Base-by-base conservation (phyloP, 2,329 filamentous ascomycete species). In the Scopulariopsis brevicaulis region DNA sequence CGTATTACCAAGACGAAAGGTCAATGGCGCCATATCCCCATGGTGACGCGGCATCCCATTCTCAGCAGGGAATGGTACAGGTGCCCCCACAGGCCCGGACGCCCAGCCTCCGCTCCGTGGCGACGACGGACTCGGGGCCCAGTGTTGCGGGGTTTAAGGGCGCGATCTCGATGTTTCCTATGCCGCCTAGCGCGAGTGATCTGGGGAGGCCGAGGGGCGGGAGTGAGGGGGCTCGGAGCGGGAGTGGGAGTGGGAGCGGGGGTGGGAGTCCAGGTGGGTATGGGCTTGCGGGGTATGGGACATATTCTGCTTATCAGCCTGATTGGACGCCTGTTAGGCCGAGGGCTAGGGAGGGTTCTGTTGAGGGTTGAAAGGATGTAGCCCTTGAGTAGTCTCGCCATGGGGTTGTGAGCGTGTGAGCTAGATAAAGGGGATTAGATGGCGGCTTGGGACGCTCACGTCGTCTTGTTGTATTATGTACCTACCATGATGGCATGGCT, bases 281-380 rank as follows among this genome's bases (percentile, higher is more conserved):
- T 15, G 25, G 10, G 24, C 6, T 14, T 18, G 5, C 1, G 24
- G 25, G 24, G 22, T 53, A 32, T 10, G 51, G 51, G 51, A 34
- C 24, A 8, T 8, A 32, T 53, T 4, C 24, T 18, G 15, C 7
- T 1, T 32, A 32, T 20, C 24, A 32, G 28, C 24, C 65, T 79
- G 12, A 76, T 78, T 60, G 46, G 46, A 22, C 46, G 46, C 46
- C 46, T 24, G 46, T 50, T 8, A 22, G 22, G 20, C 46, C 46
- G 20, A 24, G 46, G 46, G 20, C 46, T 22, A 50, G 46, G 46
- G 46, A 18, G 1, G 40, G 40, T 46, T 46, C 18, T n/a, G 40
- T 32, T 15, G 14, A 46, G 40, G n/a, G 18, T n/a, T 46, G 40
- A 7, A 6, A n/a, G 28, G 28, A 8, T 32, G 28, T 32, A n/a